Base-by-base conservation (phyloP, 441 rosid genomes). In the Mallotus repandus region DNA sequence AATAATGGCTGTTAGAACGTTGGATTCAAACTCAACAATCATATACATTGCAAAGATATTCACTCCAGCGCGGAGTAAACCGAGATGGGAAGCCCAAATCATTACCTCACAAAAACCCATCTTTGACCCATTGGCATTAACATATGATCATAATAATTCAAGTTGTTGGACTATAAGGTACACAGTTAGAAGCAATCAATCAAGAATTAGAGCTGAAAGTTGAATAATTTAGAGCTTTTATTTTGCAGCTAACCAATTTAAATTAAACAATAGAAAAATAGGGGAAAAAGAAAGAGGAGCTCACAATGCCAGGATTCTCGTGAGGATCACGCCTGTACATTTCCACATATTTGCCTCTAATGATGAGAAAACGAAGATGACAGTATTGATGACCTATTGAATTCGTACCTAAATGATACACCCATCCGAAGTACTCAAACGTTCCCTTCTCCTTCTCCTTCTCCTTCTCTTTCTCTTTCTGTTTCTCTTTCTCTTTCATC, bases 291-390 rank as follows among this genome's bases (percentile, higher is more conserved):
- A 13, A 18, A 14, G 58, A 43, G 72, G 29, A 12, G 41, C 86
- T 74, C 87, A 94, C 99, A 84, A 89, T 86, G 80, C 93, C 96
- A 14, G 94, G 94, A 57, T 81, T 84, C 74, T 91, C 93, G n/a
- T 89, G 96, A 72, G 99, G 98, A 81, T 94, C 94, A 69, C 92
- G 88, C 79, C 86, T 94, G 80, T 91, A 92, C 99, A 94, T 87
- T 87, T 86, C 84, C n/a, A 94, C 96, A 59, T 82, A 85, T 85
- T 89, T 91, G 76, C 98, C 94, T 77, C 86, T 83, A 1, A 94
- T 77, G 79, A 77, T 85, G 45, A 92, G 79, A 77, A 86, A 94
- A 62, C 98, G 87, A 12, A 86, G 86, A 72, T 89, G 89, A 58
- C 98, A 94, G 65, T 81, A 92, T 80, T 91, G 89, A 50, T 79